Conservation (phyloP, 768 basidiomycete genomes). For the Termitomyces sp. region DNA sequence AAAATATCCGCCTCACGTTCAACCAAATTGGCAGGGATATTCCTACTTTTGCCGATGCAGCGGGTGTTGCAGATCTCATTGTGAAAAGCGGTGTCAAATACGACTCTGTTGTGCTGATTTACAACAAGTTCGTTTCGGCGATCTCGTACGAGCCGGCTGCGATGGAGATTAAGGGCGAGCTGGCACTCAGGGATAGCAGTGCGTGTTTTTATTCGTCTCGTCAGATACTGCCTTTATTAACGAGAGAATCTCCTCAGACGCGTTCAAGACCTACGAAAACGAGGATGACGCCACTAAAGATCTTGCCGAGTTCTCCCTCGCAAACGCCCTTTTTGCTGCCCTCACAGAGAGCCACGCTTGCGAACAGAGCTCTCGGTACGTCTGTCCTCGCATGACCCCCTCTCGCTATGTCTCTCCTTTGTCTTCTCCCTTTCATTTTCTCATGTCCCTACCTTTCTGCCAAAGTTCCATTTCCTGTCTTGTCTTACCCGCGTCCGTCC, state of each 20-base stretch:
- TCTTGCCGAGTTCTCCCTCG: conserved; percentile 90
- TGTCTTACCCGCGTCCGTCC: neutral
- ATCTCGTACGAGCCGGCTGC: conserved; percentile 82
- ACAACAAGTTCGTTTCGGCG: conserved; percentile 86
- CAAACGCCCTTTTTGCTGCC: conserved; percentile 93
- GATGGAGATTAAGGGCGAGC: conserved; percentile 77
- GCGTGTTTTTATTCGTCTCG: conserved; percentile 23
- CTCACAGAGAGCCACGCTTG: conserved; percentile 95
- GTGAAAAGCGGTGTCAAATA: conserved; percentile 79
- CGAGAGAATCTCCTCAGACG: conserved; percentile 37
- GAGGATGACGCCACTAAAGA: conserved; percentile 95
- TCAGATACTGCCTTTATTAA: neutral
- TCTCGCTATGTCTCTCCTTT: neutral
- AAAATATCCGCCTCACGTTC: conserved; percentile 80
- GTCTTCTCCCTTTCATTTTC: neutral
- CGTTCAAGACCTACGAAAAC: conserved; percentile 95
- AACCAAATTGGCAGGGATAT: conserved; percentile 98
- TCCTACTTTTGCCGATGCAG: conserved; percentile 95
- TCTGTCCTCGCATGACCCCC: neutral
- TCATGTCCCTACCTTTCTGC: too few relatives aligned
- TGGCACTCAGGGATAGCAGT: conserved; percentile 78
- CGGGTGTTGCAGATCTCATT: conserved; percentile 90
- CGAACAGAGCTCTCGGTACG: conserved; percentile 85
- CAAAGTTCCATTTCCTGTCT: neutral
- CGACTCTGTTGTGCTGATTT: conserved; percentile 75